Percentiles rank a stretch among this genome's conserved stretches.
These are phyloP conservation scores for Tricholoma flavovirens DNA, from an alignment of 768 basidiomycete species.

Conservation along the genomic window DNA sequence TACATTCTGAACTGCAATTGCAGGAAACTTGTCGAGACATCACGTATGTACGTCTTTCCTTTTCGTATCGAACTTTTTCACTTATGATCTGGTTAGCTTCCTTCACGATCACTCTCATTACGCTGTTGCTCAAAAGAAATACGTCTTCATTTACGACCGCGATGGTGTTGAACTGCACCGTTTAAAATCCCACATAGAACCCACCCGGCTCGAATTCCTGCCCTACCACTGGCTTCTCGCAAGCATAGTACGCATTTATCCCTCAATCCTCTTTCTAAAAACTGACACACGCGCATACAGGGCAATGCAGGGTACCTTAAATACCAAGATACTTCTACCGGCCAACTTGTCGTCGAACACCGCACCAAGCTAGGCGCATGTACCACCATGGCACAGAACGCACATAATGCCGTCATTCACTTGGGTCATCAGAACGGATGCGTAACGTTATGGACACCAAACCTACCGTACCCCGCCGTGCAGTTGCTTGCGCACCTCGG, in stretches of 20 bases:
- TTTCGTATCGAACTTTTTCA: neutral
- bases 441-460: conserved; percentile 97
- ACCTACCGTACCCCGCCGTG: conserved; percentile 86
- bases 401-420: conserved; percentile 90
- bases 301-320: conserved; percentile 89
- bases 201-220: conserved; percentile 84
- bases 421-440: conserved; percentile 94
- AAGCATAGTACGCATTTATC: conserved; percentile 54
- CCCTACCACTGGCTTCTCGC: conserved; percentile 95
- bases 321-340: conserved; percentile 97
- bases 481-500: conserved; percentile 89
- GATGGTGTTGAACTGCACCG: conserved; percentile 91
- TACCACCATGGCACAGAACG: conserved; percentile 82
- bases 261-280: neutral
- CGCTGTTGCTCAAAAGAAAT: conserved; percentile 94
- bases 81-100: conserved; percentile 47
- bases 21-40: conserved; percentile 90
- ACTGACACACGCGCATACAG: conserved; percentile 25
- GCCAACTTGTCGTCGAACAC: conserved; percentile 78
- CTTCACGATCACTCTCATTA: conserved; percentile 90
- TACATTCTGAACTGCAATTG: conserved; percentile 85
- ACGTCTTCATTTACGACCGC: conserved; percentile 93
- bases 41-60: conserved; percentile 49
- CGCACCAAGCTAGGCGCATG: conserved; percentile 87
- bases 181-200: conserved; percentile 80